Base-by-base conservation (phyloP, 2,329 filamentous ascomycete genomes). In the Septoria petroselini region DNA sequence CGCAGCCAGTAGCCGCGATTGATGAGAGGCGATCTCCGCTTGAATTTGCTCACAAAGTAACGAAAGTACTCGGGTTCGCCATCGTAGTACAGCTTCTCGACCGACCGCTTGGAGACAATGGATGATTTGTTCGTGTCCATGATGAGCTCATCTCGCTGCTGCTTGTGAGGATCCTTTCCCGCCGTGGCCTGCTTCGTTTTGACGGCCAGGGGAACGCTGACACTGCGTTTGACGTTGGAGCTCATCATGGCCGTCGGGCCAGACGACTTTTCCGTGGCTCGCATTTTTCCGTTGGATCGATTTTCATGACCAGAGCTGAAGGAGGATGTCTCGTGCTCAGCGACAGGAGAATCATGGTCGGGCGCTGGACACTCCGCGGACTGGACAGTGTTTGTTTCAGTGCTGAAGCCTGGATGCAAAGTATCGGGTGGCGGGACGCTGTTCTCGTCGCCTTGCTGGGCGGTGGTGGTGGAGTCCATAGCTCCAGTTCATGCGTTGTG, bases 1-100 rank as follows among this genome's bases (percentile, higher is more conserved):
- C 90, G 82, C 30, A 96, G 73, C 81, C 88, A 89, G 64, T 95
- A 95, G 41, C 89, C 88, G 38, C 91, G 80, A 68, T 95, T 95
- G 64, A 95, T 93, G 43, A 95, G 75, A 1, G 91, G 90, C n/a
- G 88, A 84, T 40, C 91, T 78, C 53, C 89, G 78, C 68, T 89
- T 84, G 59, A 86, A 86, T 67, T 91, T 94, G 59, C 81, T 84
- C 27, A 95, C 88, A 68, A 96, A 96, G 65, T 88, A 85, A 39
- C 86, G 84, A 60, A 93, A 91, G 73, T 88, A 95, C 66, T 94
- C 86, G 21, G 86, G 81, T 62, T 94, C 83, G 54, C 81, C 62
- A 12, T 85, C 77, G 64, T 87, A 85, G 68, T 96, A 96, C 11
- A 95, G 74, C 60, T 84, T 84, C 65, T 95, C 90, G n/a, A 96